Conservation (phyloP, 2,329 filamentous ascomycete genomes). For the Aureobasidium melanogenum region DNA sequence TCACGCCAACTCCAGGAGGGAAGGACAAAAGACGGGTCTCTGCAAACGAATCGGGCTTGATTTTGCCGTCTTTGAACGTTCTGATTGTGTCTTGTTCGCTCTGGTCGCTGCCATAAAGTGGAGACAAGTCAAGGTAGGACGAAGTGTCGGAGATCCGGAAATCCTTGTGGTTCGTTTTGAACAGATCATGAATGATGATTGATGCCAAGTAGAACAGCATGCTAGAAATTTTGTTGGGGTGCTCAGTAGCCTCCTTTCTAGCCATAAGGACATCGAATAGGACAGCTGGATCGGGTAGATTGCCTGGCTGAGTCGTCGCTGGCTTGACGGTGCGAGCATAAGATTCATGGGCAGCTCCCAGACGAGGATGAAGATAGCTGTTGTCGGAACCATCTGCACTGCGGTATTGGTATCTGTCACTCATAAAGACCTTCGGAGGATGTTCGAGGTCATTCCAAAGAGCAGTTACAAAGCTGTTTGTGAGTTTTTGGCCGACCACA, state of each 20-base stretch:
- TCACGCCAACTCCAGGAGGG: constrained; percentile 58
- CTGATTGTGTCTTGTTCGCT: constrained; percentile 57
- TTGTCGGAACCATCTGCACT: constrained; percentile 42
- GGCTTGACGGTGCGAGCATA: constrained; percentile 61
- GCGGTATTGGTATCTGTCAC: constrained; percentile 37
- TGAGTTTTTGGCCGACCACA: constrained; percentile 32
- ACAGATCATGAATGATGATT: constrained; percentile 55
- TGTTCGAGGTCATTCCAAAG: constrained; percentile 42
- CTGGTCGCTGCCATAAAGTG: constrained; percentile 63
- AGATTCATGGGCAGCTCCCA: constrained; percentile 57
- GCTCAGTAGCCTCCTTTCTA: constrained; percentile 52
- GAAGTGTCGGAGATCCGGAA: constrained; percentile 58
- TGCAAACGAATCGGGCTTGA: constrained; percentile 63
- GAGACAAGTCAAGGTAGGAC: constrained; percentile 65
- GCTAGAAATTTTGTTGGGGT: constrained; percentile 64
- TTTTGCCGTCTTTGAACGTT: constrained; percentile 55
- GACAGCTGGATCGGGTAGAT: constrained; percentile 55
- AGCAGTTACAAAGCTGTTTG: constrained; percentile 35
- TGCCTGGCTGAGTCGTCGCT: constrained; percentile 46
- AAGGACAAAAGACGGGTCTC: constrained; percentile 57
- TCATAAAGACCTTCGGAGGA: constrained; percentile 38
- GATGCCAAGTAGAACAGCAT: constrained; percentile 68
- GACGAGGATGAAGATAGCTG: constrained; percentile 53
- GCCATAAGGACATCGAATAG: constrained; percentile 62
- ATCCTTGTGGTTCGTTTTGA: constrained; percentile 56